Conservation (phyloP, 352 stramenopile species). For the Globisporangium nodosum region DNA sequence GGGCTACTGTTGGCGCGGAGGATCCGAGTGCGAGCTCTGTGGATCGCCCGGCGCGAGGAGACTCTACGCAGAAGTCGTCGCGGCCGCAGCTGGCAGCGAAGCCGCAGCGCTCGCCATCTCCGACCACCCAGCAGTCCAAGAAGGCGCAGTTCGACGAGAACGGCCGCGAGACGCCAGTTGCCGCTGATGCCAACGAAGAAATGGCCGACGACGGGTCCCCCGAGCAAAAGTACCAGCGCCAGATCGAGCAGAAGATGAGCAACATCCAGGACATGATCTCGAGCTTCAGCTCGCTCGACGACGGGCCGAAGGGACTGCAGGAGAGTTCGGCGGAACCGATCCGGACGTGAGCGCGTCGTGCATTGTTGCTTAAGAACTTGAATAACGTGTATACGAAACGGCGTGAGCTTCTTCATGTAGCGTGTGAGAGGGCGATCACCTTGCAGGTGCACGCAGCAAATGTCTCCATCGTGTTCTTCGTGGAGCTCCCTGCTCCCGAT, state of each 20-base stretch:
- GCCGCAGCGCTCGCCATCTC: neutral
- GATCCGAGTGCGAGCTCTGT: no score
- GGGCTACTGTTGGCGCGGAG: no score
- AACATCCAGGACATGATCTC: constrained; percentile 22
- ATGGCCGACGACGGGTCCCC: constrained; percentile 3
- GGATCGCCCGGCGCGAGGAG: no score
- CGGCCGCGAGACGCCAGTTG: no score
- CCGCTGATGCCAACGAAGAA: neutral
- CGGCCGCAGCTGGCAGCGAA: neutral
- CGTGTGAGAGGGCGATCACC: no score
- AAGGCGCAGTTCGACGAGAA: neutral
- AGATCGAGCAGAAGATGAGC: constrained; percentile 20
- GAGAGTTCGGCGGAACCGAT: neutral
- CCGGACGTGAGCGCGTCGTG: no score
- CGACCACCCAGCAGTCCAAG: neutral
- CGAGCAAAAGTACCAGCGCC: constrained; percentile 21
- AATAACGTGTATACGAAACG: no score
- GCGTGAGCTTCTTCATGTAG: no score
- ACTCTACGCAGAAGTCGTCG: neutral
- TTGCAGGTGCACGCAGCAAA: no score
- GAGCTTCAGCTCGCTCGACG: constrained; percentile 2
- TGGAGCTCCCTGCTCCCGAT: no score
- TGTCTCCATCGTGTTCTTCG: no score
- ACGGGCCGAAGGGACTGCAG: neutral
- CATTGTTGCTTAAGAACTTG: no score